A percentile compares a stretch with the other conserved stretches of the same genome.
These are phyloP conservation scores for Chaetomiaceae sp. DNA, from an alignment of 2,329 filamentous ascomycete species.

Conservation along the genomic window DNA sequence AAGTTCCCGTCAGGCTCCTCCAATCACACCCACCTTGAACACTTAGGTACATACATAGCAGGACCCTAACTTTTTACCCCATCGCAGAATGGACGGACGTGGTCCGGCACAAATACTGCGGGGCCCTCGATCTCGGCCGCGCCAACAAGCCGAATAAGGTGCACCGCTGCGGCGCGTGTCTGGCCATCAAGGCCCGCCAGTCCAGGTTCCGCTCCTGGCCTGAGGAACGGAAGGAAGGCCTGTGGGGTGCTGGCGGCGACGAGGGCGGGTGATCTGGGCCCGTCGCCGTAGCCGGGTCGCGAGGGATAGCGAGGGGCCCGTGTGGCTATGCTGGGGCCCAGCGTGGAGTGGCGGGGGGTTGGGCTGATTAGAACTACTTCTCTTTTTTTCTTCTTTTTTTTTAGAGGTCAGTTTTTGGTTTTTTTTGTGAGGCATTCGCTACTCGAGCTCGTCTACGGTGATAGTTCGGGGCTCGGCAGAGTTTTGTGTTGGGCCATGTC, in stretches of 20 bases:
- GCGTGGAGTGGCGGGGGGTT: conserved; percentile 4
- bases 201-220: conserved; percentile 10
- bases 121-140: conserved; percentile 19
- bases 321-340: too few species aligned
- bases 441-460: too few species aligned
- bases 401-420: neutral
- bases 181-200: conserved; percentile 20
- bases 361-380: neutral
- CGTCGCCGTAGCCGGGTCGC: too few species aligned
- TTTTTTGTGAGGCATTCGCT: neutral
- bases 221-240: conserved; percentile 9
- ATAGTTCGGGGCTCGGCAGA: too few species aligned
- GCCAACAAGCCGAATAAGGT: conserved; percentile 25
- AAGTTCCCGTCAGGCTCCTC: too few species aligned
- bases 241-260: too few species aligned
- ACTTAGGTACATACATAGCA: too few species aligned
- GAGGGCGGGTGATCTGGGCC: too few species aligned
- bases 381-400: neutral
- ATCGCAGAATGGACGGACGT: conserved; percentile 21
- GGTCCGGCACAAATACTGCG: conserved; percentile 26
- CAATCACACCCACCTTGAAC: too few species aligned
- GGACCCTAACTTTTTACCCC: neutral
- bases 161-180: conserved; percentile 24
- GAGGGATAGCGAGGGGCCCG: too few species aligned
- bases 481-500: too few species aligned